Base-by-base conservation (phyloP, 2,329 filamentous ascomycete species). In the Penicillium occitanis region DNA sequence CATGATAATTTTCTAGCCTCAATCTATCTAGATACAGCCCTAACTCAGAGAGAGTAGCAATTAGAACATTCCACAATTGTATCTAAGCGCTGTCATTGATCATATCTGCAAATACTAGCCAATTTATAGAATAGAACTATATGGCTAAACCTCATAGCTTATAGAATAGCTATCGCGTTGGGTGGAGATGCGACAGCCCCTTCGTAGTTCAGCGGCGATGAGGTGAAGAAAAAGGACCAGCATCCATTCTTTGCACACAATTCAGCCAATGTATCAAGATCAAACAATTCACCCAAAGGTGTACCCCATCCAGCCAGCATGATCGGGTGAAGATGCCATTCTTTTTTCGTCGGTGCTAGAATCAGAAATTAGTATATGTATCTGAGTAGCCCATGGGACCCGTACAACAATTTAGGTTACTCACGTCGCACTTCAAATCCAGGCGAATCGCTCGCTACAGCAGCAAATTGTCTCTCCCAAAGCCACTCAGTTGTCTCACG, bases 141-240 rank as follows among this genome's bases (percentile, higher is more conserved):
- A 37, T 37, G 35, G 2, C 5, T 14, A 37, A 37, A 13, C 1
- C 42, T 8, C 17, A 19, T 44, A 44, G 6, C 14, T n/a, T 44
- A 44, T 44, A 44, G n/a, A 44, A 44, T 44, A 44, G 42, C 42
- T 44, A 44, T 44, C 17, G 74, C 75, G 61, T 78, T 78, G 6
- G 78, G 75, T 3, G 78, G 78, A 53, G 74, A 78, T 25, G 73
- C 75, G 2, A 79, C 72, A 7, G 73, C 77, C 1, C 77, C 78
- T 14, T 75, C 74, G 65, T 79, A 77, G 53, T 82, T 81, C 19
- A 83, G 71, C 0, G 80, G 80, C 46, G 75, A 72, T 6, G 77
- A 80, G 0, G 79, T 76, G 4, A 84, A 69, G 67, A 84, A 83
- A 68, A 84, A 84, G 2, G 71, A 71, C 76, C 75, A 79, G n/a